Percentiles rank a stretch among this genome's conserved stretches.
These are phyloP conservation scores for Heterococcus sp. DNA, from an alignment of 108 stramenopile genomes.

Conservation along the genomic window DNA sequence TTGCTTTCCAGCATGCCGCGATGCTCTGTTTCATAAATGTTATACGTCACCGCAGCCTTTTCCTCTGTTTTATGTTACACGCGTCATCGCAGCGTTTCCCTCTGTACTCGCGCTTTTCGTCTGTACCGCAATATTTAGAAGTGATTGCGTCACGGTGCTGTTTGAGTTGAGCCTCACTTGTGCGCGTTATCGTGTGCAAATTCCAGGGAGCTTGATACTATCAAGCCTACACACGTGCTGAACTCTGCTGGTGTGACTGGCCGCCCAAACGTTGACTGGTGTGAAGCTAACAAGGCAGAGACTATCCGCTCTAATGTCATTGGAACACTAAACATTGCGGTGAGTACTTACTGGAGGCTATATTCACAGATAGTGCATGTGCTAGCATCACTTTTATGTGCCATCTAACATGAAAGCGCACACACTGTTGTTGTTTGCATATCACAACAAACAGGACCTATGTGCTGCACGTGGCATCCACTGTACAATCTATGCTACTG, in stretches of 20 bases:
- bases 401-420: no score
- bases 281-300: conserved; percentile 90
- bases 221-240: conserved; percentile 91
- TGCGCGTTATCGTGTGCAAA: not conserved
- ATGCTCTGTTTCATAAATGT: no score
- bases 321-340: conserved; percentile 86
- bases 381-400: no score
- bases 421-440: no score
- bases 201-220: conserved; percentile 73
- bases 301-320: conserved; percentile 95
- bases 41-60: no score
- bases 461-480: conserved; percentile 80
- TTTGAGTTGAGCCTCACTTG: not conserved
- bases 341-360: not conserved
- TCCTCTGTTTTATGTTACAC: not conserved
- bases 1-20: not conserved
- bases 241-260: conserved; percentile 99
- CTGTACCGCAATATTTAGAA: not conserved
- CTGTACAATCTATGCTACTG: conserved; percentile 96
- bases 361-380: no score
- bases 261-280: conserved; percentile 99
- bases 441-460: conserved; percentile 65
- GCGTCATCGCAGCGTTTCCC: not conserved
- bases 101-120: not conserved
- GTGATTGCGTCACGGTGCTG: not conserved